phyloP scores from a whole-genome alignment of 148 eudicot species.

The Arctostaphylos glauca region DNA sequence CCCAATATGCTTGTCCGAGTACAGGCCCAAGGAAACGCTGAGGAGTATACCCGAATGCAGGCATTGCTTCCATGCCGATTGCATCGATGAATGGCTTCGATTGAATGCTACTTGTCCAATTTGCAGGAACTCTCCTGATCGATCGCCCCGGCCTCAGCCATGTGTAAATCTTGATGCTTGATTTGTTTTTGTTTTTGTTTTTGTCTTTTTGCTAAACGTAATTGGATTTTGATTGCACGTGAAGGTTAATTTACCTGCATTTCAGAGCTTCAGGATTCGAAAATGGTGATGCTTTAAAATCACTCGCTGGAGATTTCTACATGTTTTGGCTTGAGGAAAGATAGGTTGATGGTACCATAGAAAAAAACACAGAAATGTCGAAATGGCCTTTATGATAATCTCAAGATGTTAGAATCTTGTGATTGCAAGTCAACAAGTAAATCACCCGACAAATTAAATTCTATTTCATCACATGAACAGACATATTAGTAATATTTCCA shows the following conservation, averaged over 20 bases:
- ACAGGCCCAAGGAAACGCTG: conserved; percentile 43
- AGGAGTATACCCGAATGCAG: conserved; percentile 51
- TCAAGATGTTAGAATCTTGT: too few relatives aligned
- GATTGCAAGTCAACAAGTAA: conserved; percentile 17
- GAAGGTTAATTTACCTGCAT: background rate
- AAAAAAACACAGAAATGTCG: background rate
- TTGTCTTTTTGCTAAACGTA: background rate
- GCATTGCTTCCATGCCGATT: conserved; percentile 63
- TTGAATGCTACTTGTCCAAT: conserved; percentile 57
- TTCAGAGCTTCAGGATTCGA: background rate
- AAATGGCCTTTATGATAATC: background rate
- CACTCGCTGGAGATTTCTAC: background rate
- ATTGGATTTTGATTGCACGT: background rate
- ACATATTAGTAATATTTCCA: too few relatives aligned
- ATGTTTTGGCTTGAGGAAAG: background rate
- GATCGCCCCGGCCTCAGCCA: background rate
- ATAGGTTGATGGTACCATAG: background rate
- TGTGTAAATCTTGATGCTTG: background rate
- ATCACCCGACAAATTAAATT: conserved; percentile 17
- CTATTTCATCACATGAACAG: too few relatives aligned
- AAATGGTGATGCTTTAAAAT: background rate
- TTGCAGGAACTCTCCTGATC: conserved; percentile 42
- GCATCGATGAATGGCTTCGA: conserved; percentile 66
- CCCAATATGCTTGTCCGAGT: conserved; percentile 60
- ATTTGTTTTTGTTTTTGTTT: background rate